phyloP scores from a whole-genome alignment of 2,329 filamentous ascomycete species.

The Sarocladium oryzae region DNA sequence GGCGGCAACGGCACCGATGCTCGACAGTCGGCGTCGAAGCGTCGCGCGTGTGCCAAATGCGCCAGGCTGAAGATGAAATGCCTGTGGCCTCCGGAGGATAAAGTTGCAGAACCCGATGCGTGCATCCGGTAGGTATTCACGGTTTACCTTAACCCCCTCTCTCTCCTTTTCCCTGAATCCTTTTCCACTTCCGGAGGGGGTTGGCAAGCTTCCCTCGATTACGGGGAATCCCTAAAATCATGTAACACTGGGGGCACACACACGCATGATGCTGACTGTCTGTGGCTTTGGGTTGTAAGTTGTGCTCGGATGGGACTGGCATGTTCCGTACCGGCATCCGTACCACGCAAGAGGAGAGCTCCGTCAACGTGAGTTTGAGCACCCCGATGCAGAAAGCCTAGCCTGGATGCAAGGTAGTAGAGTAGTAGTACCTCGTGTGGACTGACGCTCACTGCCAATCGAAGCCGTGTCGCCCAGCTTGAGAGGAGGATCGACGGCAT shows the following conservation, averaged over 20 bases:
- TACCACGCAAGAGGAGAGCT: slow-evolving; percentile 27
- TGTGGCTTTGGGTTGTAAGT: slow-evolving; percentile 16
- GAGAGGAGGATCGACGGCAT: slow-evolving; percentile 35
- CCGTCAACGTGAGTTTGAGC: slow-evolving; percentile 28
- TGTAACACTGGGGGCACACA: too few relatives aligned
- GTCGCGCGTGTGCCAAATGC: slow-evolving; percentile 28
- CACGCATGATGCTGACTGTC: not conserved
- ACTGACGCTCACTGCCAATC: not conserved
- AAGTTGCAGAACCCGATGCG: slow-evolving; percentile 13
- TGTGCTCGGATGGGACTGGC: slow-evolving; percentile 27
- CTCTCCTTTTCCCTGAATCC: too few relatives aligned
- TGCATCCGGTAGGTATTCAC: slow-evolving; percentile 21
- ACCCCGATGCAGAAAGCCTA: too few relatives aligned
- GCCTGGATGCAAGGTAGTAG: too few relatives aligned
- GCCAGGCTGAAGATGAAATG: slow-evolving; percentile 31
- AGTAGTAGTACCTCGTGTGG: not conserved
- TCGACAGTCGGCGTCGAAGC: slow-evolving; percentile 13
- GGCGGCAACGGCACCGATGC: not conserved
- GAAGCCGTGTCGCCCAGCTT: slow-evolving; percentile 29
- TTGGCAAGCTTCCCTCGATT: too few relatives aligned
- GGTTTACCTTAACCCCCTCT: too few relatives aligned
- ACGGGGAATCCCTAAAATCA: too few relatives aligned
- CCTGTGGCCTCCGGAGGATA: slow-evolving; percentile 22
- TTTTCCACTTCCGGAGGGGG: too few relatives aligned
- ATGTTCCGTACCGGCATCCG: slow-evolving; percentile 27